Conservation (phyloP, 2,329 filamentous ascomycete species). For the Emericellopsis atlantica region DNA sequence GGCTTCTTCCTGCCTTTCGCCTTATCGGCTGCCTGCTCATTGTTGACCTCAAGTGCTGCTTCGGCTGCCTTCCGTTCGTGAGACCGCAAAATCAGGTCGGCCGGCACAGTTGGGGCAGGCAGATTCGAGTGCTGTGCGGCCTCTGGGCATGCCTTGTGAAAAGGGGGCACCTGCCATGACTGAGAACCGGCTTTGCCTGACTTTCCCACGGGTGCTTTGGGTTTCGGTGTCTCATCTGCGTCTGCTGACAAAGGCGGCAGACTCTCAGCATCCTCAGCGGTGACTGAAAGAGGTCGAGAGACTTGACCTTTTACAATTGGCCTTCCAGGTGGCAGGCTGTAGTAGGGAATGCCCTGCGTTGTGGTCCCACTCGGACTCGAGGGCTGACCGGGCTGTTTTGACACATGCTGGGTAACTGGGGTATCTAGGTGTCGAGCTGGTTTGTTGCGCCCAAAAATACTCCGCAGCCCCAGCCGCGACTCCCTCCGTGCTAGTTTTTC, state of each 20-base stretch:
- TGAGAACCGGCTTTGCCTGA: conserved; percentile 11
- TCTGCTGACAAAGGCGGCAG: neutral
- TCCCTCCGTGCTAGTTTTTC: conserved; percentile 28
- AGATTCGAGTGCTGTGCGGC: conserved; percentile 64
- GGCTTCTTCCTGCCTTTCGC: conserved; percentile 29
- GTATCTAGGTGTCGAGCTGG: no score
- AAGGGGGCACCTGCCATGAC: conserved; percentile 57
- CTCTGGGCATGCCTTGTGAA: conserved; percentile 82
- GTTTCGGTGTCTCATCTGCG: conserved; percentile 5
- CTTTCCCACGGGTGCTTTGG: conserved; percentile 4
- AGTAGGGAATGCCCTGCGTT: conserved; percentile 2
- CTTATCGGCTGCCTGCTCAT: conserved; percentile 14
- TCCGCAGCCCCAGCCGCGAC: conserved; percentile 30
- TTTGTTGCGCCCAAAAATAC: conserved; percentile 35
- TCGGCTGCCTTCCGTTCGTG: conserved; percentile 32
- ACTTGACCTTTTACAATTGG: conserved; percentile 8
- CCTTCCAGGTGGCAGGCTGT: conserved; percentile 1
- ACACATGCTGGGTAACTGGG: no score
- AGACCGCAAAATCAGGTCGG: conserved; percentile 55
- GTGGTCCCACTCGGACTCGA: neutral
- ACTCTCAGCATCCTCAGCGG: conserved; percentile 1
- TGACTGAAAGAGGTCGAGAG: conserved; percentile 9
- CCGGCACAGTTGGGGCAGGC: conserved; percentile 51
- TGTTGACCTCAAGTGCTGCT: conserved; percentile 1
- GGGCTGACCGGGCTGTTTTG: no score